Conservation (phyloP, 2,329 filamentous ascomycete species). For the Aspergillus sp. region DNA sequence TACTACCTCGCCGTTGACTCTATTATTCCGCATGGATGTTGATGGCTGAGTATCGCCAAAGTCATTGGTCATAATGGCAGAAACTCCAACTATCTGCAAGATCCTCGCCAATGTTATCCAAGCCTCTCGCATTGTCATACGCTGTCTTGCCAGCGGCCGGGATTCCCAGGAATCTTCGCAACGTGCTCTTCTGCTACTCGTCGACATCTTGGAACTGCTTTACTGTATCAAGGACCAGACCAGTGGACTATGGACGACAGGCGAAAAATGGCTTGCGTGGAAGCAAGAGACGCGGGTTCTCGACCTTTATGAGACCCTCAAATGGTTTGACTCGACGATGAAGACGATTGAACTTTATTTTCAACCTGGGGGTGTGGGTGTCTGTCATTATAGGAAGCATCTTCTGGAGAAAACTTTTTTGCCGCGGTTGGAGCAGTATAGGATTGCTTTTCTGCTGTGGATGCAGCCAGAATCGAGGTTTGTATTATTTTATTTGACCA, state of each 20-base stretch:
- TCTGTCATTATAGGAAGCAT: conserved; percentile 17
- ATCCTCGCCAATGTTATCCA: conserved; percentile 12
- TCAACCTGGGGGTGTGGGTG: conserved; percentile 25
- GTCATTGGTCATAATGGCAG: not conserved
- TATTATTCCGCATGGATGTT: not conserved
- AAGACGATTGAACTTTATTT: conserved; percentile 22
- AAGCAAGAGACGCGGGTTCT: conserved; percentile 9
- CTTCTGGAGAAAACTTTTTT: conserved; percentile 22
- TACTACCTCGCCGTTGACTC: not conserved
- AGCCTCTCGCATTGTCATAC: conserved; percentile 15
- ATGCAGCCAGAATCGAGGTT: conserved; percentile 22
- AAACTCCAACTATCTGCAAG: conserved; percentile 4
- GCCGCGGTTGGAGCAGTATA: conserved; percentile 24
- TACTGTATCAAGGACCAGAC: conserved; percentile 19
- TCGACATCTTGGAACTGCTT: conserved; percentile 18
- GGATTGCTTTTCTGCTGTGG: conserved; percentile 19
- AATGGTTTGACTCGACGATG: conserved; percentile 16
- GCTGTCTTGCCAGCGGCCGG: conserved; percentile 15
- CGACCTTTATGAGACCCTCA: conserved; percentile 16
- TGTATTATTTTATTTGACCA: not conserved
- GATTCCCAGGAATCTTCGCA: conserved; percentile 20
- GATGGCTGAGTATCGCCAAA: not conserved
- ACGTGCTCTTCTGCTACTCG: conserved; percentile 14
- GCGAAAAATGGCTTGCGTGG: conserved; percentile 19
- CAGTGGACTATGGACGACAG: conserved; percentile 6